Base-by-base conservation (phyloP, 495 filamentous ascomycete genomes). In the Mytilinidion resinicola region DNA sequence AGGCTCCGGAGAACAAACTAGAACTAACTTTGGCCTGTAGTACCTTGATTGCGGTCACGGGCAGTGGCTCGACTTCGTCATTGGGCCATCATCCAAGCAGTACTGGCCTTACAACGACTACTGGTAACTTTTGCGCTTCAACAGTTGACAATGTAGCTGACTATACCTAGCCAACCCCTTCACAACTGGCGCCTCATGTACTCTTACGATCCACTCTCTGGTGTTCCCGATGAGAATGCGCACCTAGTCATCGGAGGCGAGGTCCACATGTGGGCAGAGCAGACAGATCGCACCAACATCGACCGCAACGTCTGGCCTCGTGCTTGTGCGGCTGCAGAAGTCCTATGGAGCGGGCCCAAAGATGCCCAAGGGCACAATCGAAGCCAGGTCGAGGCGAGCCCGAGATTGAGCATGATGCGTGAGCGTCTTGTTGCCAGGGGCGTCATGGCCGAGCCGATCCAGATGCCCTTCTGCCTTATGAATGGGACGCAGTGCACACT, bases 41-140 rank as follows among this genome's bases (percentile, higher is more conserved):
- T 90, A 91, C 62, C 82, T 92, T 55, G 88, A 92, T 78, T 92
- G 88, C 67, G 88, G 88, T 15, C 77, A 79, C 54, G 87, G 88
- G 35, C 80, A 88, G 62, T 93, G 85, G 85, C 76, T 92, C 55
- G 81, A 85, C 76, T 84, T 86, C 53, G 69, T 62, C 21, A 76
- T 12, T 10, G 76, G 49, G 77, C 76, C 35, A 0, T 62, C 73
- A 11, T 74, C 74, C 61, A 21, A 36, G 9, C 54, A 68, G 10
- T 79, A 73, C 70, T 88, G 75, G 62, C 89, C 89, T 6, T 92
- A 83, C 76, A 69, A 73, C 57, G 89, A 92, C 71, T 93, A 88
- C 74, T 93, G 89, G 71, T 70, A 30, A 30, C 3, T 30, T 30
- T 6, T 30, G 25, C 25, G 25, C 25, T 30, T 30, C 25, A 30